Conservation (phyloP, 768 basidiomycete genomes). For the Mycena belliarum region DNA sequence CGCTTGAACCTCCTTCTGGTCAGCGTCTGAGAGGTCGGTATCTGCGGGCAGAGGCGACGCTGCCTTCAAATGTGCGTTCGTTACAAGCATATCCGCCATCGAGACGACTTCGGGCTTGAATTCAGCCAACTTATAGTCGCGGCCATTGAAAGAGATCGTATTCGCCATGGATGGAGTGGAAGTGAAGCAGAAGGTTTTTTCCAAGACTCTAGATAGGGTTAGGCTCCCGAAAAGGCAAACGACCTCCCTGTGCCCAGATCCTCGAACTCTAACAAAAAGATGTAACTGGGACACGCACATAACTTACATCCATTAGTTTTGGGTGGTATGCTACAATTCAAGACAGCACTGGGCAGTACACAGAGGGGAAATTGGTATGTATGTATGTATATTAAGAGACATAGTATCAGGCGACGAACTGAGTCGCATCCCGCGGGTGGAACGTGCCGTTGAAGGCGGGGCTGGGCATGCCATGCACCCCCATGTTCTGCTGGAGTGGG, state of each 20-base stretch:
- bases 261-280: no score
- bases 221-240: no score
- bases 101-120: background rate
- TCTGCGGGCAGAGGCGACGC: conserved; percentile 8
- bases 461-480: conserved; percentile 2
- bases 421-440: conserved; percentile 25
- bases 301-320: background rate
- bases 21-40: conserved; percentile 11
- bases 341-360: background rate
- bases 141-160: conserved; percentile 10
- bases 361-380: background rate
- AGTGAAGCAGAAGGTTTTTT: background rate
- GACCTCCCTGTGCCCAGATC: no score
- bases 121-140: conserved; percentile 7
- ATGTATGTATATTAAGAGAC: background rate
- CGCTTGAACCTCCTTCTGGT: conserved; percentile 11
- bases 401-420: conserved; percentile 24
- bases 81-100: conserved; percentile 7
- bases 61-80: conserved; percentile 12
- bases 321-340: background rate
- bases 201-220: background rate
- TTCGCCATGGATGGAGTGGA: background rate
- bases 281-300: background rate
- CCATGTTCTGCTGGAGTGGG: conserved; percentile 21
- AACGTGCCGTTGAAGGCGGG: conserved; percentile 7